Evolutionary conservation across 2,329 filamentous ascomycete species (phyloP), one percentile per base, ranked within the genome.

Genomic region (Monosporascus ibericus): DNA sequence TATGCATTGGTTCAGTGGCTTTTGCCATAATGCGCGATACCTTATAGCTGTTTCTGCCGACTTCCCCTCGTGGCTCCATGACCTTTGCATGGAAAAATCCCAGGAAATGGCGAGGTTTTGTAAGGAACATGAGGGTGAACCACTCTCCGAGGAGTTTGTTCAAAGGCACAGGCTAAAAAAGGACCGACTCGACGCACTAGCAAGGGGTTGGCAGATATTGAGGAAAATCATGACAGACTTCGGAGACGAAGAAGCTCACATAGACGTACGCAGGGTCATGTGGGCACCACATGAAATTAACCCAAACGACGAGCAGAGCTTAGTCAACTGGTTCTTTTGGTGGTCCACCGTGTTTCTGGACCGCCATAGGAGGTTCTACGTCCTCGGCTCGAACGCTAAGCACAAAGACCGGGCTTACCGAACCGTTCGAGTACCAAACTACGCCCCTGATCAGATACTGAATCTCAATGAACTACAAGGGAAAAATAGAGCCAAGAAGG

Each of bases 311-410:
- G 83, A 86, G 60, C 78, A 84, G 60, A 82, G 77, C 52, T 68
- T 86, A 27, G 74, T 85, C 9, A 81, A 84, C 55, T 85, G 80
- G 77, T 86, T 84, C 62, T 80, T 78, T 1, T 79, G 72, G 65
- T 86, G 82, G 82, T 71, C 80, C 1, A 68, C 72, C 34, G 54
- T 65, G 51, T 74, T 76, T 30, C 60, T 81, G 37, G 75, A 82
- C 52, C 66, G 68, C 40, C 80, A 75, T 59, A 75, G 80, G 34
- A 76, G 73, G 38, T 85, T 85, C 57, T 68, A 71, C 18, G 76
- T 86, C 3, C 51, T 85, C 5, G 82, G 81, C 3, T 80, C 80
- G 1, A 56, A 60, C 56, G 39, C 63, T 3, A 48, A 57, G 17
- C 63, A 57, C 11, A 63, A 57, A 1, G 51, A 53, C 36, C 47